Conservation (phyloP, 768 basidiomycete species). For the Crepidotus variabilis region DNA sequence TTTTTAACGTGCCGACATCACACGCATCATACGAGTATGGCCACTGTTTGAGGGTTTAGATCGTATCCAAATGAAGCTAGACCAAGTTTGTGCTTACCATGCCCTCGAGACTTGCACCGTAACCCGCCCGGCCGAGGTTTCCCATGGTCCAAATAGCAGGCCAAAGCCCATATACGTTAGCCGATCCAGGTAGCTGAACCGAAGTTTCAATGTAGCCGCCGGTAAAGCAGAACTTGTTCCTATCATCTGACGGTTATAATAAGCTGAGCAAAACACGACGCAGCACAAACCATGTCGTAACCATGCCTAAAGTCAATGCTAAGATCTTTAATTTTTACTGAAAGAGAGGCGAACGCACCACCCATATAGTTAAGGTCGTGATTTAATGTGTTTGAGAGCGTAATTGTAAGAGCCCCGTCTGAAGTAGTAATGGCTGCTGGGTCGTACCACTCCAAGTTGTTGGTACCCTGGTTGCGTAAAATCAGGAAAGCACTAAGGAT, state of each 20-base stretch:
- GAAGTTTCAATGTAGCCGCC: conserved; percentile 70
- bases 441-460: conserved; percentile 84
- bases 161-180: conserved; percentile 67
- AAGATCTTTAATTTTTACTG: conserved; percentile 12
- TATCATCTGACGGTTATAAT: conserved; percentile 18
- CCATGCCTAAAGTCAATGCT: conserved; percentile 32
- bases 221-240: conserved; percentile 91
- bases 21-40: conserved; percentile 81
- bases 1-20: conserved; percentile 79
- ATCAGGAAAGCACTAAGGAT: neutral
- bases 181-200: conserved; percentile 63
- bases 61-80: neutral
- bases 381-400: conserved; percentile 55
- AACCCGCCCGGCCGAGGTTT: conserved; percentile 73
- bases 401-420: conserved; percentile 72
- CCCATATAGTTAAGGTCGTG: conserved; percentile 72
- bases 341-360: conserved; percentile 32
- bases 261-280: neutral
- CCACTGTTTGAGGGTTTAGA: conserved; percentile 44
- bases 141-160: conserved; percentile 82
- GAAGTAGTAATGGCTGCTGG: conserved; percentile 74
- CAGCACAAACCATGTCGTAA: conserved; percentile 38
- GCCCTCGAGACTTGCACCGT: conserved; percentile 81
- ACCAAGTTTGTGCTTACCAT: conserved; percentile 39
- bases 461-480: conserved; percentile 36